A percentile compares a stretch with the other conserved stretches of the same genome.
Conservation (phyloP, 164 flowering plant genomes). For the Houttuynia cordata region DNA sequence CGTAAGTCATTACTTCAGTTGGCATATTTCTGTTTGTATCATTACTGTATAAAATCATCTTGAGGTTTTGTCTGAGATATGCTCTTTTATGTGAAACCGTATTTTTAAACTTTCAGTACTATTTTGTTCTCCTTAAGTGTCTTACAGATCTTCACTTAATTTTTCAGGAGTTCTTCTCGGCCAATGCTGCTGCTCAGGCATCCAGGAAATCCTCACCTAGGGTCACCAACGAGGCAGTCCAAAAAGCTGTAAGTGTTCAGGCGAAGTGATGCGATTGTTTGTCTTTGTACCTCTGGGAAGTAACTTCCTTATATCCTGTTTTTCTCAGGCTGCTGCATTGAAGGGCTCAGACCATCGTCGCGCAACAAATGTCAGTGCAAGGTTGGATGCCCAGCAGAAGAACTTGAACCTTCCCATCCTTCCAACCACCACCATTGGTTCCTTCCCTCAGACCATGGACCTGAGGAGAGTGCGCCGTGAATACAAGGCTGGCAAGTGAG, state of each 20-base stretch:
- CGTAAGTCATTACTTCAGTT: slow-evolving; percentile 2
- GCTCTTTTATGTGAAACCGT: neutral
- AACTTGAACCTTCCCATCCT: slow-evolving; percentile 60
- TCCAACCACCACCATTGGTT: slow-evolving; percentile 75
- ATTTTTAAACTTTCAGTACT: too few species aligned
- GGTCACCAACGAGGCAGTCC: slow-evolving; percentile 61
- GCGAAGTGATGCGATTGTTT: too few species aligned
- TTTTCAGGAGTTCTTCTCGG: slow-evolving; percentile 52
- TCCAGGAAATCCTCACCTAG: slow-evolving; percentile 67
- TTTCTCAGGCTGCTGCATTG: slow-evolving; percentile 54
- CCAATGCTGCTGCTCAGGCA: slow-evolving; percentile 55
- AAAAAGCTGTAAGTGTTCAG: slow-evolving; percentile 54
- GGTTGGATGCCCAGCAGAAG: slow-evolving; percentile 66
- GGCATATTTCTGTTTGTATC: neutral
- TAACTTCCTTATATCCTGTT: neutral
- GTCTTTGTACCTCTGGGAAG: neutral
- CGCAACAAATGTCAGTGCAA: slow-evolving; percentile 55
- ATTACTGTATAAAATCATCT: neutral
- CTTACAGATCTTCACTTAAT: neutral
- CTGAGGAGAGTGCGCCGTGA: slow-evolving; percentile 76
- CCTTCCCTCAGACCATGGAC: slow-evolving; percentile 76
- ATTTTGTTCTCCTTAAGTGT: neutral
- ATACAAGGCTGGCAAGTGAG: slow-evolving; percentile 61
- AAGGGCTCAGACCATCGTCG: slow-evolving; percentile 70
- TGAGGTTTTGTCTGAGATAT: neutral